Evolutionary conservation across 805 yeast genomes (phyloP).

Genomic region (Tetrapisispora taiwanensis): DNA sequence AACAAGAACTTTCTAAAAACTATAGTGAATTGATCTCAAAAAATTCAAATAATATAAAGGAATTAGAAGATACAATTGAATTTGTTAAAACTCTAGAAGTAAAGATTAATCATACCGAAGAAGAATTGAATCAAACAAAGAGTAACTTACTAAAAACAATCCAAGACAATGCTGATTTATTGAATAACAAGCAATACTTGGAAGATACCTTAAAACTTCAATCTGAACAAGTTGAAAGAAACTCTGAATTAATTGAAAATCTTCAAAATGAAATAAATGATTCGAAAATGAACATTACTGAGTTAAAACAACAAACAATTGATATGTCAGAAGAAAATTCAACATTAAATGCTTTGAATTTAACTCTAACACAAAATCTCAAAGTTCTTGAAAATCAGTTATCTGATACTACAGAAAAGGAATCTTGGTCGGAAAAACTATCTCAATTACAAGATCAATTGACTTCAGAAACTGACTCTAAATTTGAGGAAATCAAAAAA

Average conservation of each 20-base stretch:
- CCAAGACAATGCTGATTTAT: conserved; percentile 17
- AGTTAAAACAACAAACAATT: conserved; percentile 42
- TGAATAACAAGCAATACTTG: conserved; percentile 16
- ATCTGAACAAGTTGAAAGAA: conserved; percentile 24
- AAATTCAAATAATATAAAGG: conserved; percentile 44
- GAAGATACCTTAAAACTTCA: conserved; percentile 26
- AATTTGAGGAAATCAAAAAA: conserved; percentile 43
- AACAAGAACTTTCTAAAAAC: conserved; percentile 38
- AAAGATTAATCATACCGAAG: background rate
- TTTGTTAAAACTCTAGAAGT: conserved; percentile 35
- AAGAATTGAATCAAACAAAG: conserved; percentile 3
- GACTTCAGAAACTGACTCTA: conserved; percentile 36
- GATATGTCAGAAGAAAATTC: conserved; percentile 59
- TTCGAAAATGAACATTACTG: conserved; percentile 29
- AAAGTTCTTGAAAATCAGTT: conserved; percentile 39
- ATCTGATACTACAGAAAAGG: conserved; percentile 42
- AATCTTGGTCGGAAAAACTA: conserved; percentile 48
- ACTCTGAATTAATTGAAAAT: conserved; percentile 31
- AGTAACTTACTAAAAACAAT: conserved; percentile 11
- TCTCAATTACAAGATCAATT: conserved; percentile 42
- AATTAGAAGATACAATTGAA: conserved; percentile 47
- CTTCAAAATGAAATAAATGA: conserved; percentile 23
- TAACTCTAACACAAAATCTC: conserved; percentile 39
- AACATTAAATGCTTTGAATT: conserved; percentile 46
- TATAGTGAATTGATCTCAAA: conserved; percentile 41